Evolutionary conservation across 441 rosid genomes (phyloP).

Genomic region (Erodium trifolium): DNA sequence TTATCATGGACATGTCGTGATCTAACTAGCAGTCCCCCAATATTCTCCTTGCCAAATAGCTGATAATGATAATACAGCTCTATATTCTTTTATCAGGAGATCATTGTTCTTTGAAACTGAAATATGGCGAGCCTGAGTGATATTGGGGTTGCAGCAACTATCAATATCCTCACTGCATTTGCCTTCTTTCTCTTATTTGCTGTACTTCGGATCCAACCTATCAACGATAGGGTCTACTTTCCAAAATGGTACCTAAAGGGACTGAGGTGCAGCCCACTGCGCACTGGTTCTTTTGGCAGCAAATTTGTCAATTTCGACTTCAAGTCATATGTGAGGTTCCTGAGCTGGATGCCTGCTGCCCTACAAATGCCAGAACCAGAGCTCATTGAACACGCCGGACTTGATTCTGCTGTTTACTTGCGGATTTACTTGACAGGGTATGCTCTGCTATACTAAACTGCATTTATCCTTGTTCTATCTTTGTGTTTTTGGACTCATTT

Average conservation of each 20-base stretch:
- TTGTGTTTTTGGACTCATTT: neutral
- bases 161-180: slow-evolving; percentile 66
- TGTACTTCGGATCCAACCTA: slow-evolving; percentile 81
- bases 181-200: slow-evolving; percentile 79
- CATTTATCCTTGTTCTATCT: neutral
- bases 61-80: neutral
- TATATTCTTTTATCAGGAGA: neutral
- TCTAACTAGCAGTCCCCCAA: neutral
- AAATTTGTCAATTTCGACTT: slow-evolving; percentile 70
- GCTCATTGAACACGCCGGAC: slow-evolving; percentile 82
- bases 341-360: slow-evolving; percentile 92
- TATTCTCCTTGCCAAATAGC: neutral
- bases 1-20: neutral
- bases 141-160: slow-evolving; percentile 67
- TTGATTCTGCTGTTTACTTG: slow-evolving; percentile 30
- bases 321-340: slow-evolving; percentile 58
- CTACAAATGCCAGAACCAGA: slow-evolving; percentile 93
- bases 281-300: slow-evolving; percentile 41
- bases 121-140: slow-evolving; percentile 70
- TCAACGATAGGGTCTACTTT: slow-evolving; percentile 23
- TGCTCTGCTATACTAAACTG: slow-evolving; percentile 1
- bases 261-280: slow-evolving; percentile 62
- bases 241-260: slow-evolving; percentile 96
- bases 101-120: slow-evolving; percentile 12
- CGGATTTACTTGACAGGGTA: slow-evolving; percentile 89